Evolutionary conservation across 2,329 filamentous ascomycete species (phyloP).

Genomic region (Leptographium wingfieldii): DNA sequence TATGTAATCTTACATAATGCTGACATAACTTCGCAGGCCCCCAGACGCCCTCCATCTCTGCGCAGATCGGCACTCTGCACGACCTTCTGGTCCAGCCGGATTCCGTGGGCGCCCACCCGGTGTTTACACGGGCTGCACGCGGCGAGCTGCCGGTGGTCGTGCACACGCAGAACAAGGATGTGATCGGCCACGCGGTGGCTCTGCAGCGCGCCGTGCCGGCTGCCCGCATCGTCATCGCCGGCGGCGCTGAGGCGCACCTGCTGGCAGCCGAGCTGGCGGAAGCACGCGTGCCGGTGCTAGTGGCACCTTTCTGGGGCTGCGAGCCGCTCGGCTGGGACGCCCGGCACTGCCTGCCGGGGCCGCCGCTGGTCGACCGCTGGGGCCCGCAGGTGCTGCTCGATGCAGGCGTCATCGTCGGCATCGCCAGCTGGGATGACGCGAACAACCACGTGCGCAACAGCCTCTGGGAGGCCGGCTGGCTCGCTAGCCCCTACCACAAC

Average conservation of each 20-base stretch:
- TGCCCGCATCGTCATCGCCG: conserved; percentile 24
- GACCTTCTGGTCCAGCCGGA: not conserved
- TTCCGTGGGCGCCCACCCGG: not conserved
- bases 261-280: conserved; percentile 20
- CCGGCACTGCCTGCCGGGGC: conserved; percentile 25
- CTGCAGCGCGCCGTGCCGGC: conserved; percentile 22
- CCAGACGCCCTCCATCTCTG: not conserved
- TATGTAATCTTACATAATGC: not conserved
- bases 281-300: conserved; percentile 28
- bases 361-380: conserved; percentile 20
- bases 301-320: conserved; percentile 18
- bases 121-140: conserved; percentile 12
- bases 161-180: conserved; percentile 24
- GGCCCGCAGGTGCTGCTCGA: conserved; percentile 20
- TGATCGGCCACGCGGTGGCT: conserved; percentile 17
- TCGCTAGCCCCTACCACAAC: conserved; percentile 15
- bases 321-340: conserved; percentile 24
- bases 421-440: conserved; percentile 1
- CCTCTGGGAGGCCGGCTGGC: conserved; percentile 1
- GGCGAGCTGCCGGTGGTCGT: conserved; percentile 27
- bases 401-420: conserved; percentile 21
- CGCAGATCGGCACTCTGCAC: not conserved
- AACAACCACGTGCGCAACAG: conserved; percentile 1
- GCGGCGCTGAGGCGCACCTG: conserved; percentile 20
- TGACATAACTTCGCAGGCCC: not conserved